These are phyloP conservation scores for Capronia coronata DNA, from an alignment of 2,329 filamentous ascomycete species.

Conservation along the genomic window DNA sequence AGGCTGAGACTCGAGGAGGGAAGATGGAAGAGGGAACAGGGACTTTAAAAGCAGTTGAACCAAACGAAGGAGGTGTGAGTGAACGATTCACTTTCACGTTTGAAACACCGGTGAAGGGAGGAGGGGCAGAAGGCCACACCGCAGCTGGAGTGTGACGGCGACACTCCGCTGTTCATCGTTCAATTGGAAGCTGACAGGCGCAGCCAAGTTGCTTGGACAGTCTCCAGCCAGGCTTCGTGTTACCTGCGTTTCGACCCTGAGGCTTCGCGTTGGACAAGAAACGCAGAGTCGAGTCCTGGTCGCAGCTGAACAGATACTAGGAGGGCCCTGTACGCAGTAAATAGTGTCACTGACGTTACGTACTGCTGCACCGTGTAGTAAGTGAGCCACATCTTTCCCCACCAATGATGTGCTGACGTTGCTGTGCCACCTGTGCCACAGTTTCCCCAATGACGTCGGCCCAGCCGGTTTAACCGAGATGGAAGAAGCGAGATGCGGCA, in stretches of 20 bases:
- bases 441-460: slow-evolving; percentile 3
- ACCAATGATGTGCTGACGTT: no score
- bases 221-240: background rate
- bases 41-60: no score
- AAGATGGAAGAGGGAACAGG: no score
- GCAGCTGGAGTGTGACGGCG: background rate
- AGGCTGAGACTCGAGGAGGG: no score
- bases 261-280: background rate
- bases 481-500: background rate
- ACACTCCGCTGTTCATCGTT: background rate
- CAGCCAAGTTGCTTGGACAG: background rate
- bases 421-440: no score
- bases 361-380: no score
- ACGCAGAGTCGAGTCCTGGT: no score
- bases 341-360: no score
- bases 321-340: background rate
- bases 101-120: background rate
- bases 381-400: no score
- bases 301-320: background rate
- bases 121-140: background rate
- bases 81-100: background rate
- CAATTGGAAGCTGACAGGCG: background rate
- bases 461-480: slow-evolving; percentile 4
- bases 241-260: background rate
- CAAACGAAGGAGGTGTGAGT: background rate